Conservation (phyloP, 2,329 filamentous ascomycete species). For the Teratosphaeria epicoccoides region DNA sequence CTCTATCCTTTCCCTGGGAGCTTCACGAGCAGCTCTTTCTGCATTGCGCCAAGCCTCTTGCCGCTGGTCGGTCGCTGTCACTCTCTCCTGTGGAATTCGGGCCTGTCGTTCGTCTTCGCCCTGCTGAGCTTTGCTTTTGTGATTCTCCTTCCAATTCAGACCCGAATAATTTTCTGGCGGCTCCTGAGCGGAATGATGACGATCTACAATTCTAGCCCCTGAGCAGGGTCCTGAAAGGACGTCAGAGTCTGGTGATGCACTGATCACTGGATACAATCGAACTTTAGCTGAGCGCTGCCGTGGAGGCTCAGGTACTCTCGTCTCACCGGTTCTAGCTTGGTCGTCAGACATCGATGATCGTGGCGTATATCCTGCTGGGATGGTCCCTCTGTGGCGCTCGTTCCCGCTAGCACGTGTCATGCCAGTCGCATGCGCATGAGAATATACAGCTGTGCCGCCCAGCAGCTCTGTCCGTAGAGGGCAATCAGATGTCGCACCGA, state of each 20-base stretch:
- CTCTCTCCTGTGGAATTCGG: constrained; percentile 5
- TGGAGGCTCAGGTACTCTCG: neutral
- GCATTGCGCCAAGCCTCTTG: constrained; percentile 4
- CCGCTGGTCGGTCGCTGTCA: constrained; percentile 7
- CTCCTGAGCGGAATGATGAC: constrained; percentile 10
- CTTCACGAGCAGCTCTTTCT: constrained; percentile 1
- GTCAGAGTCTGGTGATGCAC: neutral
- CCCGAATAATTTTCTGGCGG: constrained; percentile 1
- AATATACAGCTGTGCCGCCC: constrained; percentile 19
- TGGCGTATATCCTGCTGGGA: constrained; percentile 1
- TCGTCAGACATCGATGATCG: constrained; percentile 8
- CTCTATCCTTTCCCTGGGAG: neutral
- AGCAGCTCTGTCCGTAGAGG: constrained; percentile 7
- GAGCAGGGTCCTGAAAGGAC: constrained; percentile 13
- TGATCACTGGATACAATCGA: constrained; percentile 4
- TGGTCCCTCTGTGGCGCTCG: constrained; percentile 8
- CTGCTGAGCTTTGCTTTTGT: neutral
- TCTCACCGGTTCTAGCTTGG: constrained; percentile 11
- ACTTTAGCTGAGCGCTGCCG: neutral
- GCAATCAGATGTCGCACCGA: neutral
- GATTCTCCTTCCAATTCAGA: neutral
- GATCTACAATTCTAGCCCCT: constrained; percentile 6
- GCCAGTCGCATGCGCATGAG: constrained; percentile 11
- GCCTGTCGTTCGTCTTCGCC: constrained; percentile 9
- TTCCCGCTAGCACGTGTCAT: constrained; percentile 11